These are phyloP conservation scores for Trypanosoma avium DNA, from an alignment of 208 protist genomes.

Conservation along the genomic window DNA sequence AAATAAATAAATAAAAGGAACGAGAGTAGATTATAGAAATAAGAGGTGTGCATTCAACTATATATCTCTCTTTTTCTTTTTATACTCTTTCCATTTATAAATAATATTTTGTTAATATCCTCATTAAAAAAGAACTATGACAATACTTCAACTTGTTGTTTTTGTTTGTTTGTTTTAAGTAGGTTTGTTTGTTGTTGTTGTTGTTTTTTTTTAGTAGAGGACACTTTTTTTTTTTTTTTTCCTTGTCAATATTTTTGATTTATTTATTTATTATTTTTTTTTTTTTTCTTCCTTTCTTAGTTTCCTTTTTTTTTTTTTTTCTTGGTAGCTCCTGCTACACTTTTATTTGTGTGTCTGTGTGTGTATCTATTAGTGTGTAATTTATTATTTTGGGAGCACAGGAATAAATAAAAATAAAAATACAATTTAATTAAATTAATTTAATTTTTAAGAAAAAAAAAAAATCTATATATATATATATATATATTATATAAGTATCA, in stretches of 20 bases:
- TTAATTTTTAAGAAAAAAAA: no score
- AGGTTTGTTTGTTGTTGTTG: no score
- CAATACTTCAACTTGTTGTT: no score
- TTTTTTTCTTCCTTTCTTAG: slow-evolving; percentile 3
- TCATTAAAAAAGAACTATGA: no score
- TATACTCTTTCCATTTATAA: slow-evolving; percentile 1
- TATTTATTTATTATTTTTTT: slow-evolving; percentile 6
- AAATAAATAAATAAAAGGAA: no score
- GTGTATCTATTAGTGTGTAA: neutral
- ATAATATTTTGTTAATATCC: neutral
- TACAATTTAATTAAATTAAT: no score
- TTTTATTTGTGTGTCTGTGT: slow-evolving; percentile 15
- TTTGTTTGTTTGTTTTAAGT: slow-evolving; percentile 12
- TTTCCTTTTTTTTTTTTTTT: neutral
- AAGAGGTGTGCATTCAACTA: no score
- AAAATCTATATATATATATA: no score
- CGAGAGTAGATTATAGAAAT: no score
- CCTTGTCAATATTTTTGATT: neutral
- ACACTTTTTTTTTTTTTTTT: slow-evolving; percentile 12
- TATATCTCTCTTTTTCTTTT: no score
- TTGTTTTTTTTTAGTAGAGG: neutral
- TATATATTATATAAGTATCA: no score
- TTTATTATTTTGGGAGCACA: neutral
- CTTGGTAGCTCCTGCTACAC: slow-evolving; percentile 1
- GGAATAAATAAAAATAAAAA: neutral